Evolutionary conservation across 192 early-diverging fungal species (phyloP), one percentile per base, ranked within the genome.

Genomic region (Jimgerdemannia lactiflua): DNA sequence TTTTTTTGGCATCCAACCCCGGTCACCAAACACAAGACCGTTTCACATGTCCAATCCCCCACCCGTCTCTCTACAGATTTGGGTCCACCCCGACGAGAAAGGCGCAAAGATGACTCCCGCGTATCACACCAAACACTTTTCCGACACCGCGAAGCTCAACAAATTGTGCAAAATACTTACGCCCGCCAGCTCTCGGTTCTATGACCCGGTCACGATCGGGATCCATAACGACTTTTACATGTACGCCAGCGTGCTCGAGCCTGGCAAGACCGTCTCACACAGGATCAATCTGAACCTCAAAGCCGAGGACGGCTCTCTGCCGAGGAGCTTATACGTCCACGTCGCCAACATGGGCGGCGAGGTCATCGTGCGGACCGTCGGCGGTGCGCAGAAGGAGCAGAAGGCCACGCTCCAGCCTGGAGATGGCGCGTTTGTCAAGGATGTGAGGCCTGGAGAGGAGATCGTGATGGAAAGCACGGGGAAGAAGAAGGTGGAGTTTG

Each of bases 161-260:
- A 68, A 39, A 19, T 7, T 77, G 4, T 4, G 59, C 6, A 70
- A 77, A 14, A 42, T 77, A 2, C 64, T 77, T 29, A 66, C 64
- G 3, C 76, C 76, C 3, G 43, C 18, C 39, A 3, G 17, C 3
- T 18, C 42, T 4, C 7, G 40, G 6, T 4, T 41, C 2, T 20
- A 66, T 8, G 65, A 74, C 39, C 17, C 41, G 4, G 18, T 8
- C 3, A 77, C 76, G 3, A 73, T 77, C 44, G 64, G 41, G 18
- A 77, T 77, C 54, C 72, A 77, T 59, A 49, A 70, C 14, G 76
- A 77, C 66, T 74, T 77, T 67, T 42, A 77, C 68, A 74, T 77
- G 71, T 77, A 41, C 68, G 76, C 76, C 3, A 65, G 71, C 43
- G 29, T 77, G 17, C 43, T 77, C 54, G 71, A 77, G 41, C 20